Conservation (phyloP, 2,329 filamentous ascomycete species). For the Clarireedia hainanense region DNA sequence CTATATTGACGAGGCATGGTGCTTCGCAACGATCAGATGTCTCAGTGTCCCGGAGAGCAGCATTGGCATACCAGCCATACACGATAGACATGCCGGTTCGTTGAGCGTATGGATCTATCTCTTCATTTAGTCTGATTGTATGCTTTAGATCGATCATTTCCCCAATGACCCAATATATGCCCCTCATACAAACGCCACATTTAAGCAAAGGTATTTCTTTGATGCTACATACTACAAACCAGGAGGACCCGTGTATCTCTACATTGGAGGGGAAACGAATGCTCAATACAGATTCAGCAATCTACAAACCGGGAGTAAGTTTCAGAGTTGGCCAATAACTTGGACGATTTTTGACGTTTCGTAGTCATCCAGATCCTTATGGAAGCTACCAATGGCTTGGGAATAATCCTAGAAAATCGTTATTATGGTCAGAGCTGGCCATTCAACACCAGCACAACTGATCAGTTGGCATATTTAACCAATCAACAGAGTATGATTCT, state of each 20-base stretch:
- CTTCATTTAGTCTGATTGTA: conserved; percentile 1
- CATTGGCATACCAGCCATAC: conserved; percentile 2
- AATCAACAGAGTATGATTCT: conserved; percentile 37
- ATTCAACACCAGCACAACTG: conserved; percentile 39
- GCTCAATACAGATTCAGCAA: conserved; percentile 33
- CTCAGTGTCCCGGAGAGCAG: not conserved
- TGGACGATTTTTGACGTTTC: conserved; percentile 22
- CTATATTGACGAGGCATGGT: conserved; percentile 4
- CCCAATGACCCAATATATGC: conserved; percentile 33
- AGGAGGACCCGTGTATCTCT: conserved; percentile 43
- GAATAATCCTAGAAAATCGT: conserved; percentile 45
- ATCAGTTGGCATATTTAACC: conserved; percentile 41
- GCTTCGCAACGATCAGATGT: not conserved
- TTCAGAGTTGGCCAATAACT: not conserved
- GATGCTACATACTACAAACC: conserved; percentile 45
- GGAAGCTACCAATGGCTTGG: conserved; percentile 44
- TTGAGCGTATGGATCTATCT: not conserved
- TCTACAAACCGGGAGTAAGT: conserved; percentile 32
- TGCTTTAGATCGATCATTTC: conserved; percentile 38
- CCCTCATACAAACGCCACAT: conserved; percentile 40
- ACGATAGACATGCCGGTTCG: conserved; percentile 19
- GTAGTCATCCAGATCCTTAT: conserved; percentile 44
- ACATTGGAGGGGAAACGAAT: conserved; percentile 39
- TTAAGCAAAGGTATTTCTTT: conserved; percentile 47
- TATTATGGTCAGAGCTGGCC: conserved; percentile 44